Base-by-base conservation (phyloP, 2,329 filamentous ascomycete genomes). In the Phaeophleospora eucalypticola region DNA sequence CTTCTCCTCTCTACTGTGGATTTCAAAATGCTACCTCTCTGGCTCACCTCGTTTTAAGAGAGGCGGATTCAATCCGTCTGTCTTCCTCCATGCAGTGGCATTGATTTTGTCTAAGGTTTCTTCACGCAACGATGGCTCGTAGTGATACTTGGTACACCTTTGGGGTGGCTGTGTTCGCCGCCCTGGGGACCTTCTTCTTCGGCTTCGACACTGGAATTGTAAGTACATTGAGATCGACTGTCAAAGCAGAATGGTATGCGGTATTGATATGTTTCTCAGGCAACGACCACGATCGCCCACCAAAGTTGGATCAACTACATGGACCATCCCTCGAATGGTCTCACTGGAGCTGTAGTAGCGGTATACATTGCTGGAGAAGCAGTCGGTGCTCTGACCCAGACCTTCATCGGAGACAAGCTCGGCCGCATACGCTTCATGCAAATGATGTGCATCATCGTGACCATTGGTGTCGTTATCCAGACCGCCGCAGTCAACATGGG, bases 241-340 rank as follows among this genome's bases (percentile, higher is more conserved):
- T 29, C 7, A 12, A 6, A 29, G 24, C 12, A 12, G 24, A 29
- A 29, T 29, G 24, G 12, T 6, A 12, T 7, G 24, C 6, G 12
- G 12, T 29, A 7, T 12, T 6, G 7, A 7, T 29, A 29, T 12
- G 24, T 6, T 12, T 29, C 24, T 29, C 24, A 29, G 24, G 24
- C 77, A 3, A 82, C 78, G 10, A 81, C 78, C 14, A 81, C 79
- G 16, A 82, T 82, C 46, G 78, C 79, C 2, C 79, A 82, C 58
- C 58, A 77, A 55, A 80, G 76, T 57, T 82, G 78, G 78, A 73
- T 78, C 36, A 69, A 77, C 36, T 82, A 81, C 61, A 81, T 82
- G 78, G 45, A 69, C 10, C 58, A 77, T 40, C 79, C 79, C 2
- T 78, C 75, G 2, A 68, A 76, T 52, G 77, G 71, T 3, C 60